Evolutionary conservation across 805 yeast genomes (phyloP), one percentile per base, ranked within the genome.

Genomic region (Hanseniaspora osmophila): DNA sequence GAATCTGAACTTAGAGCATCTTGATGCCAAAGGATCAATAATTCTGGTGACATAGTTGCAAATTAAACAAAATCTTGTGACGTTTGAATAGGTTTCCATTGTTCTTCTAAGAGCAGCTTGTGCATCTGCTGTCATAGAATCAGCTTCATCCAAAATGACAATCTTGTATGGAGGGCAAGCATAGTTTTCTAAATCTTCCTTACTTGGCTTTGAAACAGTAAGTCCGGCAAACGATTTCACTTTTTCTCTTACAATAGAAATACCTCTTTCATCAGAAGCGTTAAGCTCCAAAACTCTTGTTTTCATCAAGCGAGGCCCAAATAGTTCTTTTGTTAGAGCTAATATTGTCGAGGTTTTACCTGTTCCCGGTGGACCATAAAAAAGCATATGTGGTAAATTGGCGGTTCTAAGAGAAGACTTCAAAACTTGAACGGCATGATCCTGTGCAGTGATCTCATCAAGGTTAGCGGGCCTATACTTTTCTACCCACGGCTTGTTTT

Each of bases 111-210:
- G 69, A 1, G 98, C 98, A 46, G 87, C 77, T 60, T 92, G 98
- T 0, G 98, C 98, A 55, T 86, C 96, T 39, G 85, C 75, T 10
- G 98, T 92, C 96, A 92, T 92, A 11, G 95, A 85, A 62, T 92
- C 96, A 0, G 96, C 96, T 63, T 88, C 96, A 66, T 88, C 96
- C 45, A 92, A 65, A 39, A 92, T 84, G 51, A 92, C 82, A 54
- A 92, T 77, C 60, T 92, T 92, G 64, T 84, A 92, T 5, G 97
- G 96, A 1, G 98, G 97, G 59, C 97, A 90, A 1, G 97, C 96
- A 64, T 87, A 88, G 16, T 77, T 73, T 37, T 67, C 74, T 43
- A 74, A 62, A 54, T 83, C 92, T 37, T 78, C 80, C 13, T 70
- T 67, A 1, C 83, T 59, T 1, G 96, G 94, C 49, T 81, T 82